Conservation (phyloP, 225 moss, liverwort and hornwort species). For the Bryoerythrophyllum caledonicum region DNA sequence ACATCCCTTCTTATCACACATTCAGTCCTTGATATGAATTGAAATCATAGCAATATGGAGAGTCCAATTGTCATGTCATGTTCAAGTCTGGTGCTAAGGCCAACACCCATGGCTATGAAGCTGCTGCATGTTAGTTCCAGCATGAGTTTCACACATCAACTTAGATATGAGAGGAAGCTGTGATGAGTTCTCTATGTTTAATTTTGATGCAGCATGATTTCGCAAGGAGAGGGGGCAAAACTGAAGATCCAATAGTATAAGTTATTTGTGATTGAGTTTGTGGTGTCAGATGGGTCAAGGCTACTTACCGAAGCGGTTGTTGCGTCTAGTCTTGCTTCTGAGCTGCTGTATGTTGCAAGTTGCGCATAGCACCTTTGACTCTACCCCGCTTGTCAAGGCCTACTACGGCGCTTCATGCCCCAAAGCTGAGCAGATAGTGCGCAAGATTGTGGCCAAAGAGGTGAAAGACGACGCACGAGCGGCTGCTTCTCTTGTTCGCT, state of each 20-base stretch:
- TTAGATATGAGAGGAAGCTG: background rate
- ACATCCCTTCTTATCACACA: background rate
- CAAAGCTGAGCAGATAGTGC: conserved; percentile 38
- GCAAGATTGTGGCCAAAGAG: conserved; percentile 24
- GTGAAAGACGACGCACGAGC: conserved; percentile 26
- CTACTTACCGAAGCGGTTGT: background rate
- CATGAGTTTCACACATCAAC: background rate
- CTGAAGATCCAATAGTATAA: background rate
- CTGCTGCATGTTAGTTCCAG: conserved; percentile 5
- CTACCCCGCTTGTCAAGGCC: conserved; percentile 16
- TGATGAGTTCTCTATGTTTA: background rate
- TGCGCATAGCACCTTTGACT: conserved; percentile 5
- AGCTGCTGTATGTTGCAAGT: conserved; percentile 30
- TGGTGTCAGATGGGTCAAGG: conserved; percentile 35
- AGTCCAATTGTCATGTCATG: background rate
- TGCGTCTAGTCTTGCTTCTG: conserved; percentile 16
- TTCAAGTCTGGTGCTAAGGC: background rate
- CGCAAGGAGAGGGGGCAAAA: background rate
- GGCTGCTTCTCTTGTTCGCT: conserved; percentile 50
- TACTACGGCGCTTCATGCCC: conserved; percentile 43
- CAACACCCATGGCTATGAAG: background rate
- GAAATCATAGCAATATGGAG: background rate
- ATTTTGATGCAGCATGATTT: background rate
- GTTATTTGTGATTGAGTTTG: background rate
- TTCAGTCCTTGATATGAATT: background rate